Base-by-base conservation (phyloP, 441 rosid species). In the Corymbia citriodora region DNA sequence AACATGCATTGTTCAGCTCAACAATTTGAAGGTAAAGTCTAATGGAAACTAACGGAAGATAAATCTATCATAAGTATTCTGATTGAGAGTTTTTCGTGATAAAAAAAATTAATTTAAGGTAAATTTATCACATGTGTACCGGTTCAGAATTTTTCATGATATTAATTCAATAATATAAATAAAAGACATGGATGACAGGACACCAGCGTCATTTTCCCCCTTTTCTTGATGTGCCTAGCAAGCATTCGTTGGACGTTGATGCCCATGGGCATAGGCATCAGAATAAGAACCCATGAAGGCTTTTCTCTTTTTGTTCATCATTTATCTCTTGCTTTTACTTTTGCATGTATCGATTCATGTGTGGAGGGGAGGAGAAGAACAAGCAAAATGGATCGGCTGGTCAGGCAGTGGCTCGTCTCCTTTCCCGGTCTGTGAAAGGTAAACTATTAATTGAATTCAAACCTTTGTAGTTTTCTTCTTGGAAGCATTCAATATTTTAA, bases 401-500 rank as follows among this genome's bases (percentile, higher is more conserved):
- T 45, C n/a, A 45, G 85, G 10, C 85, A 27, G 85, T 40, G 18
- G 85, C 83, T 40, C 49, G 85, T 79, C 52, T 79, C 18, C 18
- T 48, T 45, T 79, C 85, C 27, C 85, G 52, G 85, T 79, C 53
- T 79, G 85, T 13, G 13, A 45, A 45, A 23, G 49, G 85, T 40
- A 79, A 79, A 79, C 85, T 79, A 45, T 79, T 18, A 45, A 79
- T 79, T 48, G 85, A 79, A 45, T 79, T 79, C 85, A 79, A 79
- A 79, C 45, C 53, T 45, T 89, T 91, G 92, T 88, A 90, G 90
- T 93, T 91, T 93, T 70, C 89, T 87, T 50, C 86, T 93, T 93
- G 94, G 94, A 91, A 90, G 90, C 91, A 92, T 93, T 92, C 93
- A 85, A 82, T 87, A 91, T 87, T 90, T 87, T 86, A 88, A 29